phyloP scores from a whole-genome alignment of 441 rosid species.

The Euphorbia schlechtendalii region DNA sequence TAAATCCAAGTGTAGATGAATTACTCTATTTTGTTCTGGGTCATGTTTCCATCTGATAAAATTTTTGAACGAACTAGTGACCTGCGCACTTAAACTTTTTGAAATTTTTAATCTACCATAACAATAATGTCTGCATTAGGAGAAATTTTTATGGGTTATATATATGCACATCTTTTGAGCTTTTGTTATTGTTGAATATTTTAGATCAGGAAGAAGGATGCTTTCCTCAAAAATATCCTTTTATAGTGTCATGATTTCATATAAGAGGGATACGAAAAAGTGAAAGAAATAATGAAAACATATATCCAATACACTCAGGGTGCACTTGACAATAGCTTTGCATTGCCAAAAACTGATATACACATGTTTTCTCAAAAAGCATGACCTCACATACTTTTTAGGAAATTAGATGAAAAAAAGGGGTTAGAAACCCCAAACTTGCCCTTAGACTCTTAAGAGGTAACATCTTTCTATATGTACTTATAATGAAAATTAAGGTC shows the following conservation, averaged over 20 bases:
- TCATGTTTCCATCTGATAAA: background rate
- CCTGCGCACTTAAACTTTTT: background rate
- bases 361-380: no score
- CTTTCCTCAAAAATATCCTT: background rate
- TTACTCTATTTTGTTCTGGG: background rate
- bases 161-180: conserved; percentile 1
- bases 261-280: background rate
- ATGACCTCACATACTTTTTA: no score
- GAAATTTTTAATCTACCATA: background rate
- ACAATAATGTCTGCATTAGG: background rate
- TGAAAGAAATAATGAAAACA: background rate
- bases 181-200: background rate
- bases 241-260: background rate
- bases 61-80: background rate
- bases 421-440: no score
- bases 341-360: no score
- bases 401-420: no score
- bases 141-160: background rate
- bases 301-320: background rate
- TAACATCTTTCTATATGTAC: background rate
- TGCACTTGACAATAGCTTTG: no score
- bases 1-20: background rate
- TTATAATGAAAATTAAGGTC: background rate
- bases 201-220: background rate
- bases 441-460: no score